Evolutionary conservation across 192 early-diverging fungal genomes (phyloP), one percentile per base, ranked within the genome.

Genomic region (Obelidium mucronatum): DNA sequence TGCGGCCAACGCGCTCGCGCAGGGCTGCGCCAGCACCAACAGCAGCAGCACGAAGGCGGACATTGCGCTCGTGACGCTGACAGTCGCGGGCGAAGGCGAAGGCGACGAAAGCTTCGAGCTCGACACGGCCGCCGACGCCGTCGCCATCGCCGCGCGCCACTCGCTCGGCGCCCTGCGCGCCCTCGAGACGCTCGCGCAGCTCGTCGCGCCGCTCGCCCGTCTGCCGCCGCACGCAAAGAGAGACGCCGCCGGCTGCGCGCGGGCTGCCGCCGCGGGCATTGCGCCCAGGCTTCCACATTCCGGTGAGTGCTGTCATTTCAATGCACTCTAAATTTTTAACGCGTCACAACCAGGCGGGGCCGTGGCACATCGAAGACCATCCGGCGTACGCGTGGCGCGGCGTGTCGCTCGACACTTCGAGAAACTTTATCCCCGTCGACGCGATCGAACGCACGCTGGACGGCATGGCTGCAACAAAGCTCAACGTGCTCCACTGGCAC

Each of bases 101-200:
- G 67, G 44, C 24, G 51, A 70, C 3, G 71, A 76, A 40, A 22
- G 19, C 35, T 76, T 69, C 39, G 31, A 64, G 13, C 54, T 76
- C 30, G 31, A 15, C 8, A 28, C 36, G 26, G 8, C 35, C 15
- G 62, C 40, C 22, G 39, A 28, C 6, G 59, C 63, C 31, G 53
- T 54, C 6, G 33, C 35, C 5, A 82, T 93, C 58, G 80, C 75
- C 26, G 85, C 93, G 6, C 75, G 79, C 33, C 89, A 88, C 2
- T 78, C 87, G 51, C 88, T 85, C 36, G 93, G 93, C 28, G 93
- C 92, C 15, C 70, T 93, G 42, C 89, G 90, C 51, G 92, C 83
- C 3, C 80, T 93, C 4, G 90, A 91, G 76, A 93, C 92, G 8
- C 88, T 91, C 63, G 86, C 89, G 36, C 93, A 95, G 74, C 65